Percentiles rank a stretch among this genome's conserved stretches.
These are phyloP conservation scores for Schoenoplectus tabernaemontani DNA, from an alignment of 202 grass and related monocot species.

Conservation along the genomic window DNA sequence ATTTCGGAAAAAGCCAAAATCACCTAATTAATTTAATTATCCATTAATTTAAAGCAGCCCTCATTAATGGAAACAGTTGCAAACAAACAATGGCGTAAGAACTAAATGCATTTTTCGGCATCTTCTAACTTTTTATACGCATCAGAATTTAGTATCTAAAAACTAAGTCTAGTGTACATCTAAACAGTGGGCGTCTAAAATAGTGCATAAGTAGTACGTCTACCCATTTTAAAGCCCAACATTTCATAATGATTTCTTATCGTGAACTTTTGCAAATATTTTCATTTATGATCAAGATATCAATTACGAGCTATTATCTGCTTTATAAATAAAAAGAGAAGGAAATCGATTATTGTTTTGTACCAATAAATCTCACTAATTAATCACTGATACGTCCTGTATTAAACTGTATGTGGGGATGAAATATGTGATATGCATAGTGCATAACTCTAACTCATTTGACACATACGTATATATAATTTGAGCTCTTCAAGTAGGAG, in stretches of 20 bases:
- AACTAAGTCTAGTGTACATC: not conserved
- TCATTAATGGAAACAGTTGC: conserved; percentile 1
- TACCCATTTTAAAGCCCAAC: not conserved
- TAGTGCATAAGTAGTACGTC: not conserved
- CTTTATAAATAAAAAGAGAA: too few relatives aligned
- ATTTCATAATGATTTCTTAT: not conserved
- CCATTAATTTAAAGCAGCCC: not conserved
- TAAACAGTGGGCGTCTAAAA: conserved; percentile 6
- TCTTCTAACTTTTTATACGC: not conserved
- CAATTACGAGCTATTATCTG: not conserved
- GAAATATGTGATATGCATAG: too few relatives aligned
- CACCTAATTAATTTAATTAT: conserved; percentile 7
- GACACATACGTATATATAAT: too few relatives aligned
- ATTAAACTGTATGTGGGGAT: too few relatives aligned
- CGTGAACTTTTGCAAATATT: not conserved
- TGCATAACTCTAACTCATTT: too few relatives aligned
- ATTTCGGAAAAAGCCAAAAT: not conserved
- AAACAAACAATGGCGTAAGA: not conserved
- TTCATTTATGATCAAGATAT: not conserved
- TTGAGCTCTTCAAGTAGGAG: too few relatives aligned
- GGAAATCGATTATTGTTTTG: not conserved
- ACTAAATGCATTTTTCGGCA: not conserved
- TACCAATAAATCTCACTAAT: too few relatives aligned
- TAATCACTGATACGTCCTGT: too few relatives aligned
- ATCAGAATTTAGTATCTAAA: not conserved